These are phyloP conservation scores for Botryobasidium botryosum DNA, from an alignment of 768 basidiomycete genomes.

Conservation along the genomic window DNA sequence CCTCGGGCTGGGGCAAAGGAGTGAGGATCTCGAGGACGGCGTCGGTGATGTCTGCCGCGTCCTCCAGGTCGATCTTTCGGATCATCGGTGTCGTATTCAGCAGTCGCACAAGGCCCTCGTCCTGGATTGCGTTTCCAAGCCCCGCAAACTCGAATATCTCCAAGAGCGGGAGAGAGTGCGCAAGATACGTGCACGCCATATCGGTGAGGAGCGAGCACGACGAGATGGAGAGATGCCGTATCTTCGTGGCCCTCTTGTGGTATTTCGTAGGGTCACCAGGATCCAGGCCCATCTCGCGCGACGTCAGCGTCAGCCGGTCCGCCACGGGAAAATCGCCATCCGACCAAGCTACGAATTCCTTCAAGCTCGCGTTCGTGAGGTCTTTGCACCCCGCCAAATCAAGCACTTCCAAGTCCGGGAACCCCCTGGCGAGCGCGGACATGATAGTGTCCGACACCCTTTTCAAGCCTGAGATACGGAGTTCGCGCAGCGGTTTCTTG, in stretches of 20 bases:
- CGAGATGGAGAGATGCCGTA: conserved; percentile 62
- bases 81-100: conserved; percentile 53
- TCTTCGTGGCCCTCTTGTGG: conserved; percentile 43
- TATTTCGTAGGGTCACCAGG: conserved; percentile 25
- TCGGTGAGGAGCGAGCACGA: conserved; percentile 57
- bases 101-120: conserved; percentile 57
- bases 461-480: conserved; percentile 53
- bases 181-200: conserved; percentile 53
- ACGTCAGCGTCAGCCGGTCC: conserved; percentile 22
- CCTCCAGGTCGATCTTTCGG: conserved; percentile 70
- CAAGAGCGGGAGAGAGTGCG: conserved; percentile 49
- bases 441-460: conserved; percentile 43
- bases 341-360: conserved; percentile 37
- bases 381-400: conserved; percentile 61
- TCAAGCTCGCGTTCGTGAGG: conserved; percentile 58
- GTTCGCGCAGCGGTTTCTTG: conserved; percentile 29
- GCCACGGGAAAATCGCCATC: neutral
- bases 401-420: conserved; percentile 58
- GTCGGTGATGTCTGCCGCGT: conserved; percentile 59
- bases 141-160: conserved; percentile 67
- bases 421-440: conserved; percentile 44
- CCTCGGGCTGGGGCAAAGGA: conserved; percentile 18
- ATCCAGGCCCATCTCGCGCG: conserved; percentile 50
- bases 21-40: conserved; percentile 49
- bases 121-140: conserved; percentile 48